Evolutionary conservation across 2,329 filamentous ascomycete genomes (phyloP).

Genomic region (Truncatella angustata): DNA sequence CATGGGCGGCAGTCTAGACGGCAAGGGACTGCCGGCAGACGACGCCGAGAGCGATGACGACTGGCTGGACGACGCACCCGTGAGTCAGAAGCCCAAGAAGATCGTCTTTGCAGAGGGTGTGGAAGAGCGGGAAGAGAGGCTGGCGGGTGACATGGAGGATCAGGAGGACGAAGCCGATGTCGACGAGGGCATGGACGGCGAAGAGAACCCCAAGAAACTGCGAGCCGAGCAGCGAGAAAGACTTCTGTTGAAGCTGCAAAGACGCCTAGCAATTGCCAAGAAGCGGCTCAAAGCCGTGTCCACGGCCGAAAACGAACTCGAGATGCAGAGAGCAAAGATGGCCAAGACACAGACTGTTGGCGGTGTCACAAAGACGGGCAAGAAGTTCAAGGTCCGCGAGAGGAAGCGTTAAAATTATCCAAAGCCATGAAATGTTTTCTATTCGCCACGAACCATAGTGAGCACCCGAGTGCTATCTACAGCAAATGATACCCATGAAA

Average conservation of each 20-base stretch:
- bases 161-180: constrained; percentile 31
- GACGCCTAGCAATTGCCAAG: constrained; percentile 48
- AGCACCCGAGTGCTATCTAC: too few species aligned
- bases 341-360: constrained; percentile 62
- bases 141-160: constrained; percentile 19
- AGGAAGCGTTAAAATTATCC: constrained; percentile 65
- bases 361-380: constrained; percentile 57
- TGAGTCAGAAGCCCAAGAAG: constrained; percentile 37
- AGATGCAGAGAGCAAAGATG: constrained; percentile 61
- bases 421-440: too few species aligned
- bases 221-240: constrained; percentile 39
- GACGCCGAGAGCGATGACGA: constrained; percentile 28
- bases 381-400: constrained; percentile 61
- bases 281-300: constrained; percentile 54
- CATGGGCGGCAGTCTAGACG: constrained; percentile 32
- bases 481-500: constrained; percentile 15
- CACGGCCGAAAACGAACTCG: constrained; percentile 56
- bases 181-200: constrained; percentile 32
- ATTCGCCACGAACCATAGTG: too few species aligned
- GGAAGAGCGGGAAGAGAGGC: constrained; percentile 32
- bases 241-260: constrained; percentile 42
- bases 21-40: constrained; percentile 17
- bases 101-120: constrained; percentile 48
- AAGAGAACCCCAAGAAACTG: constrained; percentile 29
- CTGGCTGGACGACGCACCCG: constrained; percentile 19